Evolutionary conservation across 2,329 filamentous ascomycete species (phyloP).

Genomic region (Phaeosphaeria sp.): DNA sequence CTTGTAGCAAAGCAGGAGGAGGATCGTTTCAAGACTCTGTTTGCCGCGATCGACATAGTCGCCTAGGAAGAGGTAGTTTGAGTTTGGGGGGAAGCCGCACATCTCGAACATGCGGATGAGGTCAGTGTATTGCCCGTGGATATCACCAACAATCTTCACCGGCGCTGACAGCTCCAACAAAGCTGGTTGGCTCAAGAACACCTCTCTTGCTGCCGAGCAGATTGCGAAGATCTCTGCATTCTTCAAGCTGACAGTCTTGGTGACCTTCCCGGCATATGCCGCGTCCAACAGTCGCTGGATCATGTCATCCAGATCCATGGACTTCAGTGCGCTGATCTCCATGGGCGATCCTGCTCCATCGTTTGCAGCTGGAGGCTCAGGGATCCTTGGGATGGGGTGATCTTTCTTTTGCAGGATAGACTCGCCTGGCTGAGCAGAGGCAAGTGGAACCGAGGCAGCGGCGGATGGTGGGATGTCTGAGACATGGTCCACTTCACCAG

Average conservation of each 20-base stretch:
- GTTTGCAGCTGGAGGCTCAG: slow-evolving; percentile 55
- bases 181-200: slow-evolving; percentile 89
- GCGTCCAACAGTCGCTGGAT: slow-evolving; percentile 94
- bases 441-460: slow-evolving; percentile 58
- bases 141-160: slow-evolving; percentile 97
- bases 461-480: slow-evolving; percentile 86
- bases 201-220: slow-evolving; percentile 85
- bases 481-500: slow-evolving; percentile 91
- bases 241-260: slow-evolving; percentile 95
- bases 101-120: slow-evolving; percentile 97
- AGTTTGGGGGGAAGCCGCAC: slow-evolving; percentile 91
- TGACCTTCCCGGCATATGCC: slow-evolving; percentile 94
- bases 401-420: slow-evolving; percentile 88
- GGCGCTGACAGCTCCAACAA: slow-evolving; percentile 90
- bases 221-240: slow-evolving; percentile 97
- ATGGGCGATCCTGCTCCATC: slow-evolving; percentile 66
- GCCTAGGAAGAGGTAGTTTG: slow-evolving; percentile 93
- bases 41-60: slow-evolving; percentile 98
- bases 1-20: slow-evolving; percentile 93
- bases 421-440: slow-evolving; percentile 75
- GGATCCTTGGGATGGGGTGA: slow-evolving; percentile 69
- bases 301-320: slow-evolving; percentile 95
- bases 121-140: slow-evolving; percentile 96
- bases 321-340: slow-evolving; percentile 88
- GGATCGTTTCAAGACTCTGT: slow-evolving; percentile 92